Base-by-base conservation (phyloP, 2,329 filamentous ascomycete genomes). In the Fusarium concolor region DNA sequence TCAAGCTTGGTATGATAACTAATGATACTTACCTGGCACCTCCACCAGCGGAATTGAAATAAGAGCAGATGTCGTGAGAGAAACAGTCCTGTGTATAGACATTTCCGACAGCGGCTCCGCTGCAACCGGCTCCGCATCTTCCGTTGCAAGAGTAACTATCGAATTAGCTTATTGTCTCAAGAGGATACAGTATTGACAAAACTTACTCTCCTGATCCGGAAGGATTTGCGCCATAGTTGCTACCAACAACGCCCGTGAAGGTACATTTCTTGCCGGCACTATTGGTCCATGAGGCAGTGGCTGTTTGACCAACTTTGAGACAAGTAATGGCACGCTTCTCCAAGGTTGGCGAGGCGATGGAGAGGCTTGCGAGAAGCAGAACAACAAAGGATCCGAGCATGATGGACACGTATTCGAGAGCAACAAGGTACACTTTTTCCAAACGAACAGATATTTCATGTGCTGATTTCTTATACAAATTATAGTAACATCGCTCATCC, bases 31-130 rank as follows among this genome's bases (percentile, higher is more conserved):
- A 83, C 83, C 78, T 82, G 1, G 81, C 74, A 4, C 83, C 83
- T 10, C 81, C 81, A n/a, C 75, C 80, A 3, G 83, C 82, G 50
- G 80, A 80, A 29, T 85, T 80, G 60, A 85, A 85, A 65, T 82
- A 85, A 6, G 82, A 84, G 71, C 83, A 85, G 14, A 85, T 79
- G 47, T 85, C 83, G 54, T 85, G 83, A 1, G 79, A 81, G 65
- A 82, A 85, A 68, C 83, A 85, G 49, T 85, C 81, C 62, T 84
- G 83, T 1, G 83, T 84, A 57, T 85, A 85, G 6, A 75, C 81
- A 33, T 84, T 83, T 4, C 83, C 83, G 10, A 85, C 2, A 2
- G 81, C 76, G 6, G 73, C 46, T 7, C 83, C 83, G 1, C 71
- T 76, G 47, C 83, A 85, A 0, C 82, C 83, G 11, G 79, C 80